A percentile compares a stretch with the other conserved stretches of the same genome.
These are phyloP conservation scores for Penicillium brasilianum DNA, from an alignment of 2,329 filamentous ascomycete species.

Conservation along the genomic window DNA sequence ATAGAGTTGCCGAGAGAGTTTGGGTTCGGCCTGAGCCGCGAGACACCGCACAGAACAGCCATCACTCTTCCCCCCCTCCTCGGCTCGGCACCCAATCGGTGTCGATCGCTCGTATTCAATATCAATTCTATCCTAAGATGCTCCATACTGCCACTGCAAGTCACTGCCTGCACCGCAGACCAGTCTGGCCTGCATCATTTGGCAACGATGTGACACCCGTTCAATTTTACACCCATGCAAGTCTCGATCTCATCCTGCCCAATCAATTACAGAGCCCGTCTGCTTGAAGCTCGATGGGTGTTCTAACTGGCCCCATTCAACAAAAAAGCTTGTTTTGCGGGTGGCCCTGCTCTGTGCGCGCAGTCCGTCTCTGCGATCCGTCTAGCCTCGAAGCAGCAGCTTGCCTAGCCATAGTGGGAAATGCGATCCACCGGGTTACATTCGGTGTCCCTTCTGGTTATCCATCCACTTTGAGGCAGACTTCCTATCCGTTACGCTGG, in stretches of 20 bases:
- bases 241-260: not conserved
- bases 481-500: not conserved
- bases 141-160: not conserved
- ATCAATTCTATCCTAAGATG: not conserved
- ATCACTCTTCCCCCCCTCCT: not conserved
- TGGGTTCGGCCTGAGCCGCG: conserved; percentile 31
- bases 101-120: conserved; percentile 30
- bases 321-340: conserved; percentile 28
- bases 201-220: conserved; percentile 14
- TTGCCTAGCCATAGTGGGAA: not conserved
- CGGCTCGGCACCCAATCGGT: conserved; percentile 16
- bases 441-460: not conserved
- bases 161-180: not conserved
- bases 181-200: conserved; percentile 7
- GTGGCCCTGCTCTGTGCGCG: conserved; percentile 8
- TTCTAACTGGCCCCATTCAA: conserved; percentile 9
- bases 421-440: not conserved
- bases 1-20: conserved; percentile 22
- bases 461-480: not conserved
- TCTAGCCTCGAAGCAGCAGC: conserved; percentile 15
- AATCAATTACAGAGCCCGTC: not conserved
- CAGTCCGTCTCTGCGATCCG: conserved; percentile 13
- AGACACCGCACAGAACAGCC: conserved; percentile 3
- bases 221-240: not conserved
- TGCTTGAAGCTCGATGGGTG: not conserved